Evolutionary conservation across 768 basidiomycete species (phyloP).

Genomic region (Suillus variegatus): DNA sequence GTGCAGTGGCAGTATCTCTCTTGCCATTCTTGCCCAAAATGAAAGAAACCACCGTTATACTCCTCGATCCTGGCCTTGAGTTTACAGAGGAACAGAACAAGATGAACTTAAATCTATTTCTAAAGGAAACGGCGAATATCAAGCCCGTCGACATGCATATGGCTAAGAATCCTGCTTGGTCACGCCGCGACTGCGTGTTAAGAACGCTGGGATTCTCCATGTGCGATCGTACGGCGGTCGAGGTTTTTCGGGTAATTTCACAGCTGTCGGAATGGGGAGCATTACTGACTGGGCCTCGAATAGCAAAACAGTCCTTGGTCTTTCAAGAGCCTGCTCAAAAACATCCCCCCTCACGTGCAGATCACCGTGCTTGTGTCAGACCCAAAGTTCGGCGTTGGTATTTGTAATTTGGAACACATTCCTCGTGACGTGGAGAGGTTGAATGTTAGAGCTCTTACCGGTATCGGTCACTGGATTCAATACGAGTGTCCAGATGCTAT

Average conservation of each 20-base stretch:
- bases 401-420: constrained; percentile 13
- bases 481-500: constrained; percentile 25
- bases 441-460: constrained; percentile 10
- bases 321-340: constrained; percentile 9
- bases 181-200: constrained; percentile 11
- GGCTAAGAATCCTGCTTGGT: constrained; percentile 22
- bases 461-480: constrained; percentile 30
- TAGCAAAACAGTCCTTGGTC: constrained; percentile 21
- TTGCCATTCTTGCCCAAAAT: not conserved
- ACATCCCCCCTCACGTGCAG: constrained; percentile 5
- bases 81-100: not conserved
- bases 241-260: not conserved
- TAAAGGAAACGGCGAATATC: not conserved
- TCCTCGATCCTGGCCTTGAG: constrained; percentile 10
- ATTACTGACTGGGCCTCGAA: not conserved
- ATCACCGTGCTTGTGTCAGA: constrained; percentile 23
- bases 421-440: constrained; percentile 6
- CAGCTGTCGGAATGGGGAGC: not conserved
- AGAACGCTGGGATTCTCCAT: constrained; percentile 13
- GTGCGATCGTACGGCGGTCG: constrained; percentile 2
- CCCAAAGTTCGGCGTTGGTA: constrained; percentile 8
- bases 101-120: not conserved
- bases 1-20: not conserved
- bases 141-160: not conserved
- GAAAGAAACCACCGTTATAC: not conserved